These are phyloP conservation scores for Leishmania turanica DNA, from an alignment of 208 protist genomes.

Conservation along the genomic window DNA sequence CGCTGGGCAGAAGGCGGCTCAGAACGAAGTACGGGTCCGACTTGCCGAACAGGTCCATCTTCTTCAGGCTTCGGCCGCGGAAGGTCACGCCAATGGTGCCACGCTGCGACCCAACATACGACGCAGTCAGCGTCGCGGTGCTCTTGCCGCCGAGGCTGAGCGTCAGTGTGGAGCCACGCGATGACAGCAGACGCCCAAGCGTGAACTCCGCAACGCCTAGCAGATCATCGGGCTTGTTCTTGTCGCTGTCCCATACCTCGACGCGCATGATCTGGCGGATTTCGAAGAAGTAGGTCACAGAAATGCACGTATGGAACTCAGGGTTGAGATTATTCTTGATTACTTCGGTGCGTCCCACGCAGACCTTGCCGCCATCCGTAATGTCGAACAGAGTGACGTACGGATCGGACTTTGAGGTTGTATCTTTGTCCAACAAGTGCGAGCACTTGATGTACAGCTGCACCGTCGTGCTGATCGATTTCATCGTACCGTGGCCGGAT, in stretches of 20 bases:
- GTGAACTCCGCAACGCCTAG: constrained; percentile 32
- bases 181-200: constrained; percentile 32
- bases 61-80: constrained; percentile 34
- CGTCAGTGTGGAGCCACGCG: constrained; percentile 12
- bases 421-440: constrained; percentile 29
- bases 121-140: constrained; percentile 32
- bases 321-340: constrained; percentile 43
- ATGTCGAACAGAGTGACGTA: constrained; percentile 27
- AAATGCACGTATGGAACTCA: constrained; percentile 31
- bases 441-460: constrained; percentile 44
- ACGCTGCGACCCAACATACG: constrained; percentile 3
- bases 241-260: constrained; percentile 34
- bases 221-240: constrained; percentile 26
- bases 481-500: constrained; percentile 5
- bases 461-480: constrained; percentile 23
- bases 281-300: constrained; percentile 47
- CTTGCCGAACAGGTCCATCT: constrained; percentile 48
- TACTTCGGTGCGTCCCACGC: constrained; percentile 31
- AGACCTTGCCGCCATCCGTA: background rate
- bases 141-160: constrained; percentile 24
- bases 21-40: constrained; percentile 39
- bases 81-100: constrained; percentile 26
- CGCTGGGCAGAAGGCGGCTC: constrained; percentile 18
- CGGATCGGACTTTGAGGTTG: constrained; percentile 33
- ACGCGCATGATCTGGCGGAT: constrained; percentile 29